Conservation (phyloP, 1,284 basidiomycete genomes). For the Puccinia triticina region DNA sequence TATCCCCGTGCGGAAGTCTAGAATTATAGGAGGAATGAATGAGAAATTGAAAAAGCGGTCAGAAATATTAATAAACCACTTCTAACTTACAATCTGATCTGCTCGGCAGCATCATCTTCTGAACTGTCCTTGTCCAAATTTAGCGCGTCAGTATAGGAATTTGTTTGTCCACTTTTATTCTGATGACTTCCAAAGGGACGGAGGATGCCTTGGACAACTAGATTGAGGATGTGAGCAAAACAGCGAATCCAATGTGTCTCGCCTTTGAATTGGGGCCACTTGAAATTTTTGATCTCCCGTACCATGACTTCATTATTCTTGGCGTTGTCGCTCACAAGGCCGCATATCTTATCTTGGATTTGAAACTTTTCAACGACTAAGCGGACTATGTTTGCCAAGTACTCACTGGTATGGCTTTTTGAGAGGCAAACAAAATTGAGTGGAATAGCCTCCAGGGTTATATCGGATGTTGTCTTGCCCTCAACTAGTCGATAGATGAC, state of each 20-base stretch:
- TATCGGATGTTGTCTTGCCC: no score
- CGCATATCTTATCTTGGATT: no score
- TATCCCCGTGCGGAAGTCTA: background rate
- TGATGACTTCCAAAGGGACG: constrained; percentile 11
- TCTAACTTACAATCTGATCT: constrained; percentile 14
- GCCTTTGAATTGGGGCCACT: constrained; percentile 12
- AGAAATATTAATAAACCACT: no score
- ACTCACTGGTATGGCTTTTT: no score
- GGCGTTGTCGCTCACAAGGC: constrained; percentile 3
- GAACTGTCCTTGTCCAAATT: background rate
- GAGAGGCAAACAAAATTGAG: no score
- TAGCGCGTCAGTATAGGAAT: background rate
- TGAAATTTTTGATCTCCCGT: background rate
- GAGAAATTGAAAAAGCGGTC: background rate
- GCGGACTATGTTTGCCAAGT: no score
- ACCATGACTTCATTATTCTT: background rate
- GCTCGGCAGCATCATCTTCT: background rate
- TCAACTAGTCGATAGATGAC: no score
- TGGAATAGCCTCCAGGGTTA: no score
- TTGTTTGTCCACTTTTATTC: background rate
- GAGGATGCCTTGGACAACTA: no score
- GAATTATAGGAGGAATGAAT: background rate
- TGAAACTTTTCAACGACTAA: no score
- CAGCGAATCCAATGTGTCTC: constrained; percentile 4
- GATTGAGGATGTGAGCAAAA: constrained; percentile 9